phyloP scores from a whole-genome alignment of 164 flowering plant genomes.

The Magnolia officinalis region DNA sequence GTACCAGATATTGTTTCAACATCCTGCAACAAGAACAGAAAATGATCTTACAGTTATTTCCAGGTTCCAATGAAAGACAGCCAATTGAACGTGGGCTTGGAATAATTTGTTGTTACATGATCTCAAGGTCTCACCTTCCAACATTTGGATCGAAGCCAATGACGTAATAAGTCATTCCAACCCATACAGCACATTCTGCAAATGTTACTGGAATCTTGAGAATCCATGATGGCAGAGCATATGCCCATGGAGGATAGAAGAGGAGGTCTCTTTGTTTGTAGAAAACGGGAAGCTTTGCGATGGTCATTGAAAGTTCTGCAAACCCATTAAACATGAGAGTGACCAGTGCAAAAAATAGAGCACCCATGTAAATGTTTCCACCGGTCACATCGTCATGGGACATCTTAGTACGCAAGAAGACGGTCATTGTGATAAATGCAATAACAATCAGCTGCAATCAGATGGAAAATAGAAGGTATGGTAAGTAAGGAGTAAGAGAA shows the following conservation, averaged over 20 bases:
- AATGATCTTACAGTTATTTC: background rate
- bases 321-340: conserved; percentile 37
- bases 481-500: background rate
- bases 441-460: conserved; percentile 28
- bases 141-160: conserved; percentile 43
- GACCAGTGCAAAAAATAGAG: conserved; percentile 31
- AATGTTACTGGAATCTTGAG: conserved; percentile 38
- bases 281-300: conserved; percentile 50
- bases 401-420: conserved; percentile 35
- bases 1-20: conserved; percentile 33
- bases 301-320: conserved; percentile 40
- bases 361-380: conserved; percentile 41
- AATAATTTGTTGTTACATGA: background rate
- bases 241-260: conserved; percentile 62
- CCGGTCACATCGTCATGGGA: conserved; percentile 21
- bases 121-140: conserved; percentile 23
- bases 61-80: background rate
- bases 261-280: conserved; percentile 61
- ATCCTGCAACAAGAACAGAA: conserved; percentile 29
- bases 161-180: conserved; percentile 34
- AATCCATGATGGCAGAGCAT: conserved; percentile 39
- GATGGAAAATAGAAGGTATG: background rate
- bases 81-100: background rate
- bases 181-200: conserved; percentile 36
- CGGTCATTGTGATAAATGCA: conserved; percentile 31